Conservation (phyloP, 164 flowering plant genomes). For the Aristolochia fimbriata region DNA sequence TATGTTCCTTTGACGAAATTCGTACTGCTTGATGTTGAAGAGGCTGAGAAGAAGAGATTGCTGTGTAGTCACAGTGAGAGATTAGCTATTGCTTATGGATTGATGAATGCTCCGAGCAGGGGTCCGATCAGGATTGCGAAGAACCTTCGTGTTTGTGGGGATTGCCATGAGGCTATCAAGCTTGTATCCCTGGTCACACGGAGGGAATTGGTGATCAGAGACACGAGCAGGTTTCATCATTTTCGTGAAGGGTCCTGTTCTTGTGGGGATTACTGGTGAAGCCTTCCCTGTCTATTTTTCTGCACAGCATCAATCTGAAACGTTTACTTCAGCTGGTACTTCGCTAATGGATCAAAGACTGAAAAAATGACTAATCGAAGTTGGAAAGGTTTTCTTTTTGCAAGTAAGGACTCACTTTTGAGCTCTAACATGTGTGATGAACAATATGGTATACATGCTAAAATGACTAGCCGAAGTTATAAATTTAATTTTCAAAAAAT, state of each 20-base stretch:
- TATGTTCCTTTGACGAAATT: conserved; percentile 2
- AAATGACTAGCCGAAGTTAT: too few relatives aligned
- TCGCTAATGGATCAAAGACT: too few relatives aligned
- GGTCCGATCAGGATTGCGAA: conserved; percentile 2
- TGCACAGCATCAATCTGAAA: too few relatives aligned
- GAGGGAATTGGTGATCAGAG: background rate
- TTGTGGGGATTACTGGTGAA: conserved; percentile 8
- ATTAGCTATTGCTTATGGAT: conserved; percentile 2
- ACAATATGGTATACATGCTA: too few relatives aligned
- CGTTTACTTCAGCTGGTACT: too few relatives aligned
- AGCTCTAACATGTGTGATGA: too few relatives aligned
- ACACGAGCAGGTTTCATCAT: conserved; percentile 5
- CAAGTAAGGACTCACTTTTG: too few relatives aligned
- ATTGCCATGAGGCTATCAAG: conserved; percentile 1
- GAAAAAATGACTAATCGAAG: too few relatives aligned
- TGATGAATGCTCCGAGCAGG: background rate
- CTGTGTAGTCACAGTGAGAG: conserved; percentile 6
- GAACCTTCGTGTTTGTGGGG: conserved; percentile 5
- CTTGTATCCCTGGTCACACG: conserved; percentile 5
- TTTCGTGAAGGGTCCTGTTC: conserved; percentile 1
- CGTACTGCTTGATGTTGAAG: background rate
- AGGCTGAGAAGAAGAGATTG: background rate
- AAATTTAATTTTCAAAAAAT: too few relatives aligned
- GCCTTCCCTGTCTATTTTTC: too few relatives aligned
- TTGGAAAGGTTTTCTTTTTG: too few relatives aligned